Base-by-base conservation (phyloP, 2,329 filamentous ascomycete species). In the Aspergillus transmontanensis region DNA sequence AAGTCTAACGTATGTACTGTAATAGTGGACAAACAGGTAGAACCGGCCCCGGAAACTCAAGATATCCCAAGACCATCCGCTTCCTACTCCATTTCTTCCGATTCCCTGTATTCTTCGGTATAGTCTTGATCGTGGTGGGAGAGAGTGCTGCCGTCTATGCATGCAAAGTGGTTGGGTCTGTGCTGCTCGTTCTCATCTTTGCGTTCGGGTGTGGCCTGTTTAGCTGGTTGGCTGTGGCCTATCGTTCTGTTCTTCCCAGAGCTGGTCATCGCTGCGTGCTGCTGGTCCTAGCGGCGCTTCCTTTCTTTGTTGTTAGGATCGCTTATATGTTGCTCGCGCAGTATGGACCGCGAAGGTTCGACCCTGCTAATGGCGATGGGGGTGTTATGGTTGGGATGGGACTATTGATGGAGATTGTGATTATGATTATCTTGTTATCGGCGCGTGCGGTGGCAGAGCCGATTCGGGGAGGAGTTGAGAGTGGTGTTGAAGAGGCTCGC, bases 21-120 rank as follows among this genome's bases (percentile, higher is more conserved):
- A 39, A 56, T 23, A 75, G 72, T 63, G 72, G 72, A 34, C 71
- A 74, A 64, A 60, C 69, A 11, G 69, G 70, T 59, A 61, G 68
- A 58, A 64, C 59, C n/a, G 72, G 72, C 2, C 68, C 71, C 6
- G 67, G 68, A 41, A 70, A 71, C 43, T 73, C 71, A 11, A 68
- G 65, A 48, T 70, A 70, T 32, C 66, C 72, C 23, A 66, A 65
- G 12, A 12, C 39, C 14, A 66, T 64, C 26, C 69, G 69, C 4
- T 66, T 74, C 46, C 48, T 63, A 21, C 63, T 74, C 28, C 68
- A 71, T 28, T 66, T 64, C 56, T 74, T 74, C 55, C 70, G 72
- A 12, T 70, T 74, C 21, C 71, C 71, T 1, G 63, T 71, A 3
- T 59, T 70, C 39, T 53, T 73, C 5, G 65, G 68, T n/a, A 69